Base-by-base conservation (phyloP, 768 basidiomycete genomes). In the Dioszegia aurantiaca region DNA sequence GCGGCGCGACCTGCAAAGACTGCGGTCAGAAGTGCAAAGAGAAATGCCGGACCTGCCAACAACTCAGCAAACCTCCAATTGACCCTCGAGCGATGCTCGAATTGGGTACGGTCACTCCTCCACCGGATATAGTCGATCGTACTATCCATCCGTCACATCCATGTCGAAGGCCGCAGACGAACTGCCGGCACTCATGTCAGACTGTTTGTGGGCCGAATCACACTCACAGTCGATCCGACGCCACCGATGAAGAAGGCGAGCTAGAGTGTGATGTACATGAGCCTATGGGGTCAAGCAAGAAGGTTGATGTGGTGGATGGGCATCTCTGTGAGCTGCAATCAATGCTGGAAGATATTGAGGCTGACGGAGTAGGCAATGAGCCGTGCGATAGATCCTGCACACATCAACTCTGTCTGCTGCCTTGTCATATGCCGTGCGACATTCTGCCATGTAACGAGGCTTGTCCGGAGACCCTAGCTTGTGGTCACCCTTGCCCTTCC, bases 321-420 rank as follows among this genome's bases (percentile, higher is more conserved):
- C 12, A n/a, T n/a, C 52, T 41, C 11, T 41, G 37, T 43, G 27
- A 54, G 52, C 28, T 23, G 16, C 9, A 21, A 17, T 44, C 26
- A 14, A 14, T 24, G 26, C 16, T 8, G 17, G 37, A 23, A 36
- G 9, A 21, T 26, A 3, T 26, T n/a, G 19, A 19, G 11, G 39
- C 41, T 54, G 52, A 41, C 28, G 1, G 16, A 6, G 84, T 85
- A 2, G 87, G 87, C 68, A 80, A 82, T 63, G 82, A 85, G 63
- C 75, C 79, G 3, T 88, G 87, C 61, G 78, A 77, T 3, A 87
- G 87, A 84, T 65, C 42, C 56, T 87, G 86, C 63, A 62, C 78
- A 10, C 86, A 87, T 63, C 61, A 79, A 27, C 10, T 17, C 1
- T 87, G 87, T 58, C 81, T 82, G 3, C 80, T 87, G 6, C 82